Base-by-base conservation (phyloP, 352 stramenopile species). In the Globisporangium nodosum region DNA sequence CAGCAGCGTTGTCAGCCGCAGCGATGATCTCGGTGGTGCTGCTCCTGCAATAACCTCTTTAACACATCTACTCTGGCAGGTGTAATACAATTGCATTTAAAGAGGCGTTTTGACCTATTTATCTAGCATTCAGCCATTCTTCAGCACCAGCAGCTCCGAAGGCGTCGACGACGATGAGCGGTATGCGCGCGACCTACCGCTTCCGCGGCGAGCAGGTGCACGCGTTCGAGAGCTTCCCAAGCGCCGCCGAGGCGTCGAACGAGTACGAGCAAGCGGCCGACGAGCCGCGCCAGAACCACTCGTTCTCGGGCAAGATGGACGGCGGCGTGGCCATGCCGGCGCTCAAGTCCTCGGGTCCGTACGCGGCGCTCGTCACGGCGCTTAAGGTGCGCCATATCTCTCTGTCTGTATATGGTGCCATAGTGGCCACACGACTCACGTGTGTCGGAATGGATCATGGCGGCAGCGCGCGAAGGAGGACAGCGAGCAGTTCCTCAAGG, bases 401-500 rank as follows among this genome's bases (percentile, higher is more conserved):
- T 15, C 46, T n/a, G 5, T 8, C 24, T 33, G 21, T 51, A 18
- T 12, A n/a, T 15, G 33, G 21, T 3, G 5, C 42, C n/a, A 48
- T 33, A 49, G 16, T 33, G 3, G 15, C 15, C n/a, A 5, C 6
- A 4, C 5, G 5, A 21, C 42, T 21, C 15, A 21, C 2, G 11
- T 21, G 42, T 11, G 11, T 3, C 18, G 15, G 42, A 5, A 47
- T 21, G 11, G 13, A 16, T 46, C 11, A 46, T 46, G 21, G 21
- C 12, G 42, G 4, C 42, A 93, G 83, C 71, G 79, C 48, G 81
- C 81, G 18, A 93, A 93, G 54, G 75, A 89, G 42, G 82, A 88
- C 67, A 93, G 83, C 61, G 83, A 93, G 63, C 60, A 35, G 16
- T 90, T 91, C 63, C 68, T 93, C 8, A 90, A 90, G 58, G 79